Percentiles rank a stretch among this genome's conserved stretches.
Evolutionary conservation across 169 alveolate species (phyloP).

Genomic region (Perkinsus chesapeaki): DNA sequence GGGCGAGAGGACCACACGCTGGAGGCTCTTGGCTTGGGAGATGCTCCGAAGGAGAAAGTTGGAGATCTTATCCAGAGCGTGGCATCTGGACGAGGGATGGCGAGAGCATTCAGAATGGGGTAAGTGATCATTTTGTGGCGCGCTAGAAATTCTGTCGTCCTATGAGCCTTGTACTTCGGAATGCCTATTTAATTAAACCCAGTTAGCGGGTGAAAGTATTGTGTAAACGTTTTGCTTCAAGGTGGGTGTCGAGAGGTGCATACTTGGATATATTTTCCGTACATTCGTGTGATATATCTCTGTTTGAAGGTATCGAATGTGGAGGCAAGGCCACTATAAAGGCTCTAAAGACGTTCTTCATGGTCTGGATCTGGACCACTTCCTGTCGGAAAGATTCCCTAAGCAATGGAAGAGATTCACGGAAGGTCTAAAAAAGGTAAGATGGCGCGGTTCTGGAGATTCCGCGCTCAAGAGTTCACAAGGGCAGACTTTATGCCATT

Average conservation of each 20-base stretch:
- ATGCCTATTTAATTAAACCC: no score
- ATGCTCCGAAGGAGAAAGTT: background rate
- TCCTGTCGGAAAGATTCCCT: background rate
- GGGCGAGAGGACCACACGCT: background rate
- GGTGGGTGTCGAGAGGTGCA: no score
- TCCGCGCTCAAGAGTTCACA: no score
- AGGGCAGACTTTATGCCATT: no score
- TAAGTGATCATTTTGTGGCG: background rate
- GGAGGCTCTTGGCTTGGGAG: background rate
- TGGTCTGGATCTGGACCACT: background rate
- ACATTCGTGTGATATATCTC: no score
- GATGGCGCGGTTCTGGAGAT: background rate
- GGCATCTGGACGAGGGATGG: background rate
- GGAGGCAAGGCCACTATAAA: background rate
- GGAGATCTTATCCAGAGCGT: background rate
- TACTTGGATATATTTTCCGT: no score
- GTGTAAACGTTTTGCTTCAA: no score
- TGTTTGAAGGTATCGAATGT: background rate
- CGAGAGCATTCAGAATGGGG: background rate
- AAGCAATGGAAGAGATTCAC: background rate
- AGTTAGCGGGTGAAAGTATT: no score
- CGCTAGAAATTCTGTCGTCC: background rate
- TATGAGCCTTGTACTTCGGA: background rate
- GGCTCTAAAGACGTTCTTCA: background rate
- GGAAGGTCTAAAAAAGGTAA: background rate